Base-by-base conservation (phyloP, 495 filamentous ascomycete genomes). In the Podospora didyma region DNA sequence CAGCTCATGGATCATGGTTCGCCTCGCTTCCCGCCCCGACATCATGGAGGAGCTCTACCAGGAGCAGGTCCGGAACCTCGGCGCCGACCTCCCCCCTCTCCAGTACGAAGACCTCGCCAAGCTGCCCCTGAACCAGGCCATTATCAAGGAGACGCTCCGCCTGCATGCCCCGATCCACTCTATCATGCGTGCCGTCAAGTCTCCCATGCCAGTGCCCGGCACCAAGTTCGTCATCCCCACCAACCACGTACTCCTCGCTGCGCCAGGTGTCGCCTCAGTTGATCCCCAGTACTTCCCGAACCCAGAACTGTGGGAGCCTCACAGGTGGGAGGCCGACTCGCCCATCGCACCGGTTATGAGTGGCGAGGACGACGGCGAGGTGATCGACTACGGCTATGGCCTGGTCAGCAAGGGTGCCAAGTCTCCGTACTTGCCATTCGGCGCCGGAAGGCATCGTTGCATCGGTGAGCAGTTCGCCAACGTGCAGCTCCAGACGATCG, bases 391-490 rank as follows among this genome's bases (percentile, higher is more conserved):
- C 64, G 94, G 93, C 26, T 97, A 96, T 70, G 94, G 93, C n/a
- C 74, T 91, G 26, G 85, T 96, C 50, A 88, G 82, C 71, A 96
- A 96, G 75, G 93, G 94, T 20, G 84, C 90, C 5, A 75, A 75
- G 24, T 91, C 86, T 47, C 92, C 94, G 1, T 98, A 97, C 73
- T 79, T 98, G 17, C 94, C 94, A 0, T 98, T 98, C 66, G 94
- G 94, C 2, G 94, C 92, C 1, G 94, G 94, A 5, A 78, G 94
- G 51, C 94, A 98, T 73, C 75, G 94, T 10, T 98, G 94, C 70
- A 97, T 98, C 65, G 94, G 94, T 46, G 94, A 97, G 75, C 91
- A 96, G 65, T 98, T 97, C 68, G 94, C 94, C 53, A 96, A 95
- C 68, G 79, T 96, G 58, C 93, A 98, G 71, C 77, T 98, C 46